A percentile compares a stretch with the other conserved stretches of the same genome.
Conservation (phyloP, 2,329 filamentous ascomycete species). For the Fusarium tupiense region DNA sequence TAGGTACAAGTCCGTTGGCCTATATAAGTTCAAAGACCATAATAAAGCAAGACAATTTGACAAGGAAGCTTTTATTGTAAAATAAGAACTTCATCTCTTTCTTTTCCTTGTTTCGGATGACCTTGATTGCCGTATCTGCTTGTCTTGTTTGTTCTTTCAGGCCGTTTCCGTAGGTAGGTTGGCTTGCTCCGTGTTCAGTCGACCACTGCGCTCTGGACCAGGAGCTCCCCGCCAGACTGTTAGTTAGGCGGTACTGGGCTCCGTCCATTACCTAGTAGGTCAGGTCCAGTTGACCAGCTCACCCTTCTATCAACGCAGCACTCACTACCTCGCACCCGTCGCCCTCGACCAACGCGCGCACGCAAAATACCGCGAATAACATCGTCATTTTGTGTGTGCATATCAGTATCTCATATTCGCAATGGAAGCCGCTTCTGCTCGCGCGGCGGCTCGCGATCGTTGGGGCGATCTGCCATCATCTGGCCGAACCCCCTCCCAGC, state of each 20-base stretch:
- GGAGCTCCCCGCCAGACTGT: slow-evolving; percentile 21
- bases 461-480: slow-evolving; percentile 77
- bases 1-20: no score
- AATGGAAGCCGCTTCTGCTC: slow-evolving; percentile 95
- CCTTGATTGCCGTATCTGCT: background rate
- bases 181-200: slow-evolving; percentile 21
- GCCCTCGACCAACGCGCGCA: slow-evolving; percentile 3
- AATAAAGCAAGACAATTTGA: background rate
- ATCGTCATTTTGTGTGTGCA: background rate
- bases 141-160: background rate
- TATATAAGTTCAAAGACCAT: background rate
- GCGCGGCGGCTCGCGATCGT: slow-evolving; percentile 94
- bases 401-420: background rate
- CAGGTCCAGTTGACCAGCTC: slow-evolving; percentile 24
- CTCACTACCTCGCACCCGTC: background rate
- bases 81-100: background rate
- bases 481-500: slow-evolving; percentile 81
- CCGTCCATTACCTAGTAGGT: background rate
- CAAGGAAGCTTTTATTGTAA: background rate
- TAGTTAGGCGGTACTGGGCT: background rate
- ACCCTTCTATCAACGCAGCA: slow-evolving; percentile 16
- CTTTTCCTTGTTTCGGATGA: no score
- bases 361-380: slow-evolving; percentile 8
- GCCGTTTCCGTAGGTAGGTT: slow-evolving; percentile 3
- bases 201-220: background rate